A percentile compares a stretch with the other conserved stretches of the same genome.
phyloP scores from a whole-genome alignment of 345 rosid genomes.

The Citropsis articulata region DNA sequence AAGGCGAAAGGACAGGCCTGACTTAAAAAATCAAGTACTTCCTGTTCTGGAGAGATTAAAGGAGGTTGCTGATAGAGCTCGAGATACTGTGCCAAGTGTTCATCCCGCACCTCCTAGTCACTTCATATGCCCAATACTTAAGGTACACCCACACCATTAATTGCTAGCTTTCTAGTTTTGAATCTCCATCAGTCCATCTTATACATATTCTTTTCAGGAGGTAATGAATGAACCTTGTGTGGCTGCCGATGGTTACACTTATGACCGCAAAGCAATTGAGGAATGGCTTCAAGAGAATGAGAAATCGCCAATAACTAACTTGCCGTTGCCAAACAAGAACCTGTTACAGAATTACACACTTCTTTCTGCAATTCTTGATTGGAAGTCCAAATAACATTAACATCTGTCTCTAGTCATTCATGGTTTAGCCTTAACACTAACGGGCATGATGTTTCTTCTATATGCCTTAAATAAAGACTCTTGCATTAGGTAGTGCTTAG shows the following conservation, averaged over 20 bases:
- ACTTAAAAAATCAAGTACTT: conserved; percentile 54
- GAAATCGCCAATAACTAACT: conserved; percentile 65
- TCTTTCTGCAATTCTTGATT: conserved; percentile 58
- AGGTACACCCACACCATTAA: conserved; percentile 37
- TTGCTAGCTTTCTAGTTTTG: neutral
- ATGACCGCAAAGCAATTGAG: conserved; percentile 70
- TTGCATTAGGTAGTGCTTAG: neutral
- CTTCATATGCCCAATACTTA: conserved; percentile 73
- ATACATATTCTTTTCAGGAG: conserved; percentile 39
- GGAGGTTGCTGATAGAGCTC: conserved; percentile 46
- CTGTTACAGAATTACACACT: conserved; percentile 69
- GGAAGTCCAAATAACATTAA: conserved; percentile 49
- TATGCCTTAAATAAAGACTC: neutral
- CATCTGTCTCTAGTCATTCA: neutral
- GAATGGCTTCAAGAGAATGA: conserved; percentile 60
- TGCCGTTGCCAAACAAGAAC: conserved; percentile 41
- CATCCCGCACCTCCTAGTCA: conserved; percentile 47
- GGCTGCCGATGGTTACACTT: conserved; percentile 86
- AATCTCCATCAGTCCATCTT: neutral
- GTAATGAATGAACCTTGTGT: conserved; percentile 80
- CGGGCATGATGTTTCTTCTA: neutral
- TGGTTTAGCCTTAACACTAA: neutral
- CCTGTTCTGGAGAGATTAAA: conserved; percentile 64
- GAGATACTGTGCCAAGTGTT: conserved; percentile 12
- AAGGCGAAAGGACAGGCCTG: conserved; percentile 72